Evolutionary conservation across 2,329 filamentous ascomycete species (phyloP).

Genomic region (Fusarium dlaminii): DNA sequence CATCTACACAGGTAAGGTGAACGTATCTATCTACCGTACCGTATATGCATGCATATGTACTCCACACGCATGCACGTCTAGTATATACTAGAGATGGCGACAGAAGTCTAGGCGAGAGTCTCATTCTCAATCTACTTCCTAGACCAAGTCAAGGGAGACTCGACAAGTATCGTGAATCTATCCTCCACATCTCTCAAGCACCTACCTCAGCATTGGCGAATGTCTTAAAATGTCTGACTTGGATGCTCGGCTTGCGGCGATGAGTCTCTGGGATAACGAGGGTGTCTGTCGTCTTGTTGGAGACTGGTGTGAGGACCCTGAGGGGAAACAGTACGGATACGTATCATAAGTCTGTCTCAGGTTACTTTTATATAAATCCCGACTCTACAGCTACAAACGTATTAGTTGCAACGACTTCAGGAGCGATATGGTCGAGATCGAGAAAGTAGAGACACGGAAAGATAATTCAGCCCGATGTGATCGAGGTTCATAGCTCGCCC

Average conservation of each 20-base stretch:
- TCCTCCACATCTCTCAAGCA: not conserved
- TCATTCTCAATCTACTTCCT: not conserved
- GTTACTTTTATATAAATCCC: not conserved
- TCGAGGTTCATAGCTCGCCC: not conserved
- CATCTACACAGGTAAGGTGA: slow-evolving; percentile 13
- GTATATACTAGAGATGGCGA: not conserved
- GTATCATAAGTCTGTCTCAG: slow-evolving; percentile 1
- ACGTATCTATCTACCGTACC: slow-evolving; percentile 15
- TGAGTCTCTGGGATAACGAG: slow-evolving; percentile 11
- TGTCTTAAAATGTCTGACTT: slow-evolving; percentile 26
- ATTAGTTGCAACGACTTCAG: not conserved
- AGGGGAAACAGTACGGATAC: slow-evolving; percentile 16
- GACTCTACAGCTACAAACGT: not conserved
- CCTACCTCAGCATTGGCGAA: not conserved
- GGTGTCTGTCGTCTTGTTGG: slow-evolving; percentile 14
- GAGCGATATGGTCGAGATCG: not conserved
- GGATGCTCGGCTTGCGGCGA: slow-evolving; percentile 19
- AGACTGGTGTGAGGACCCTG: slow-evolving; percentile 10
- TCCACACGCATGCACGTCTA: not conserved
- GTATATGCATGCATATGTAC: slow-evolving; percentile 16
- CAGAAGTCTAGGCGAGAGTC: not conserved
- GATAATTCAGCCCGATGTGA: not conserved
- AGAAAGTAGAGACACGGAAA: not conserved
- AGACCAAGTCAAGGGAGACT: slow-evolving; percentile 20
- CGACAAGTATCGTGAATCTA: not conserved